phyloP scores from a whole-genome alignment of 768 basidiomycete genomes.

The Dictyophora rubrovolvata region DNA sequence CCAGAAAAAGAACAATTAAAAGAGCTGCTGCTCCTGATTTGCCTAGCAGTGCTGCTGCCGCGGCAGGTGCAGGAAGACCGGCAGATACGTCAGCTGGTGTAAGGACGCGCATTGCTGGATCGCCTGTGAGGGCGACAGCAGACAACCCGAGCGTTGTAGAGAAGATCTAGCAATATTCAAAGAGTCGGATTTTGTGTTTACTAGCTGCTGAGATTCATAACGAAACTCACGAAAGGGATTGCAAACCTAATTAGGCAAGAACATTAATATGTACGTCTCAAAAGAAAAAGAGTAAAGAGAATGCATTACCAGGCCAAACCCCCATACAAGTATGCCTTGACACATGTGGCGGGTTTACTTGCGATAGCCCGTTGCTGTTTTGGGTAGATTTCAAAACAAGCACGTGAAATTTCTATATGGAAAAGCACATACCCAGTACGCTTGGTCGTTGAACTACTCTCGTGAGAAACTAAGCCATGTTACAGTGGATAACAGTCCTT shows the following conservation, averaged over 20 bases:
- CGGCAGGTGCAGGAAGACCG: slow-evolving; percentile 80
- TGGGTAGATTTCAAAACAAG: neutral
- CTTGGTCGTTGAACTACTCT: slow-evolving; percentile 46
- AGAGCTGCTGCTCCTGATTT: slow-evolving; percentile 70
- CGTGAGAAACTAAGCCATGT: neutral
- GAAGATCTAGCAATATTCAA: slow-evolving; percentile 32
- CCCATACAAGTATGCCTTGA: slow-evolving; percentile 85
- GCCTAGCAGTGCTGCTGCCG: slow-evolving; percentile 73
- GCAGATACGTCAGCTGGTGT: slow-evolving; percentile 64
- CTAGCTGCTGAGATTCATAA: neutral
- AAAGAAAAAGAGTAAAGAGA: neutral
- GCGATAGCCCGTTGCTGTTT: slow-evolving; percentile 75
- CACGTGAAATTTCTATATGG: neutral
- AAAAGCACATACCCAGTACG: slow-evolving; percentile 49
- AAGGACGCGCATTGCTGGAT: slow-evolving; percentile 33
- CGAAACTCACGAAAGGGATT: slow-evolving; percentile 50
- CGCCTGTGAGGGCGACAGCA: slow-evolving; percentile 67
- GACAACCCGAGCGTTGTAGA: slow-evolving; percentile 83
- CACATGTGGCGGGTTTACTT: slow-evolving; percentile 69
- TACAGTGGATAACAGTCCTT: neutral
- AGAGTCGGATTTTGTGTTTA: neutral
- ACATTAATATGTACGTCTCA: neutral
- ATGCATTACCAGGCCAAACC: slow-evolving; percentile 77
- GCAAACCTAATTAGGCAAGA: slow-evolving; percentile 44
- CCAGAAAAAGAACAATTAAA: slow-evolving; percentile 75